Percentiles rank a stretch among this genome's conserved stretches.
phyloP scores from a whole-genome alignment of 2,329 filamentous ascomycete species.

The Neurospora sp. region DNA sequence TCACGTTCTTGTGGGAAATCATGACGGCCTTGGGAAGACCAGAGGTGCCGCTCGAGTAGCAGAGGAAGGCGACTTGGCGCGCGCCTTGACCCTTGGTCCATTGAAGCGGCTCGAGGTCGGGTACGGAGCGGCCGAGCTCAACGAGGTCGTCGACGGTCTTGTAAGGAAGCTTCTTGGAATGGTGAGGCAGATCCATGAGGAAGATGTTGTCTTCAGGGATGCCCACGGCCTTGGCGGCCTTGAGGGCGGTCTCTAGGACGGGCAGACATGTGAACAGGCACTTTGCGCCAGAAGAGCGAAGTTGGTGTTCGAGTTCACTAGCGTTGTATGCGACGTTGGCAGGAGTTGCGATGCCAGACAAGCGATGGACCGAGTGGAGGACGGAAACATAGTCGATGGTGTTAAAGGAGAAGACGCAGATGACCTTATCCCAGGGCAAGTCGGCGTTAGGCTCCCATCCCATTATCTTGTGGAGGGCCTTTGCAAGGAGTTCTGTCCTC shows the following conservation, averaged over 20 bases:
- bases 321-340: conserved; percentile 68
- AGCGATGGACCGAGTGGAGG: conserved; percentile 62
- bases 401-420: conserved; percentile 70
- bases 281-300: conserved; percentile 58
- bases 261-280: conserved; percentile 64
- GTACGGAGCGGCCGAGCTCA: conserved; percentile 45
- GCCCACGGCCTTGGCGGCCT: conserved; percentile 52
- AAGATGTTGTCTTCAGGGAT: conserved; percentile 58
- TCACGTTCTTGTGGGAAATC: conserved; percentile 72
- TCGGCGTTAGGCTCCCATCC: conserved; percentile 61
- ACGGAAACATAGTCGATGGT: conserved; percentile 69
- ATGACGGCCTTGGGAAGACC: conserved; percentile 79
- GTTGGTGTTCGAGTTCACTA: conserved; percentile 60
- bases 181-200: conserved; percentile 57
- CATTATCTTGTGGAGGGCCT: conserved; percentile 60
- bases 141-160: conserved; percentile 60
- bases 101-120: conserved; percentile 42
- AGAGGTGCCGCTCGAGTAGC: conserved; percentile 73
- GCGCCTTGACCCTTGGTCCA: conserved; percentile 58
- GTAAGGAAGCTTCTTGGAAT: conserved; percentile 39
- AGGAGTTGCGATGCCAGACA: conserved; percentile 65
- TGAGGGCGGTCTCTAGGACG: conserved; percentile 52
- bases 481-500: conserved; percentile 57
- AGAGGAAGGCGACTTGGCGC: conserved; percentile 64
- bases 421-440: conserved; percentile 72